phyloP scores from a whole-genome alignment of 495 filamentous ascomycete species.

The Cercophora newfieldiana region DNA sequence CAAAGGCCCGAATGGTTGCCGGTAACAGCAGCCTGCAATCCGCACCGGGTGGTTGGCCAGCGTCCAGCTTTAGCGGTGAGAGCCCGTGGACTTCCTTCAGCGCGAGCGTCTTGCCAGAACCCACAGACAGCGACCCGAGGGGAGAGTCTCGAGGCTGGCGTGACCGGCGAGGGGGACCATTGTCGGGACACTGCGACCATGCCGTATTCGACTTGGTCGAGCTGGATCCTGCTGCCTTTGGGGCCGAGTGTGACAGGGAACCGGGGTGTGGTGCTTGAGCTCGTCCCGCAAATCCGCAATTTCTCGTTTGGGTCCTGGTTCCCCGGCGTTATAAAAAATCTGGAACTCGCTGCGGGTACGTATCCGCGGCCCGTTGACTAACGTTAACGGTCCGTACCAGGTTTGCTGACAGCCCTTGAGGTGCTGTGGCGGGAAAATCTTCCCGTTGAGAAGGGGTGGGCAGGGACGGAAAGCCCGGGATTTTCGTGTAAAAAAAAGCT shows the following conservation, averaged over 20 bases:
- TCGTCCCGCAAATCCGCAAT: conserved; percentile 25
- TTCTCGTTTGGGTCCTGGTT: conserved; percentile 25
- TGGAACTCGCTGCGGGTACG: conserved; percentile 27
- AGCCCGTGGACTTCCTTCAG: too few species aligned
- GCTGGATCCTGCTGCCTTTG: not conserved
- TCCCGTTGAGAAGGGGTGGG: not conserved
- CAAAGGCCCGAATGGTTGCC: not conserved
- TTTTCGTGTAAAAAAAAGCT: not conserved
- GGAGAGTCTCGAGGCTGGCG: not conserved
- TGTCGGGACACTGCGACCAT: not conserved
- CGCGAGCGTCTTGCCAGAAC: not conserved
- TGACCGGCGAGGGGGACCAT: not conserved
- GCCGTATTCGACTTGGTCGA: not conserved
- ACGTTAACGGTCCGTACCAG: conserved; percentile 33
- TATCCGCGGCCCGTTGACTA: conserved; percentile 36
- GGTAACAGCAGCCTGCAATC: not conserved
- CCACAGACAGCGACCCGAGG: conserved; percentile 2
- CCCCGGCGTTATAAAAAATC: conserved; percentile 27
- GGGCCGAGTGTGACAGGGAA: conserved; percentile 13
- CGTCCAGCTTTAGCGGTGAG: too few species aligned
- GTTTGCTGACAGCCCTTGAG: conserved; percentile 12
- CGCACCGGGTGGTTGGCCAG: not conserved
- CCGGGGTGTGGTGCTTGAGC: not conserved
- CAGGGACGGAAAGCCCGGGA: not conserved
- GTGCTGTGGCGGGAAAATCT: conserved; percentile 6